A percentile compares a stretch with the other conserved stretches of the same genome.
Evolutionary conservation across 2,329 filamentous ascomycete species (phyloP).

Genomic region (Stylonectria norvegica): DNA sequence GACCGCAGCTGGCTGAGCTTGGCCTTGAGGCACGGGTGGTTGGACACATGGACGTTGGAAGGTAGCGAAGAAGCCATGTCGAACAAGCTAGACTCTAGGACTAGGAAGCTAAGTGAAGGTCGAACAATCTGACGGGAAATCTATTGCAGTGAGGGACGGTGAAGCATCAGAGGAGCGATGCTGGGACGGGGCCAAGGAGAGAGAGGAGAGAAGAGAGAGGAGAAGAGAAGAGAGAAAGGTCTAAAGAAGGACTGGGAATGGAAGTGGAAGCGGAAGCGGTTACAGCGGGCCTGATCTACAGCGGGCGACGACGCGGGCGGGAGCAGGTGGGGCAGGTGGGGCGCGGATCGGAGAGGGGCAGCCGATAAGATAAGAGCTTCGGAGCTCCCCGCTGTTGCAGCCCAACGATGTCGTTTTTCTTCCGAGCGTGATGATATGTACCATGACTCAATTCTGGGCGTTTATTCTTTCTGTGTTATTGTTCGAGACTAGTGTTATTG

Average conservation of each 20-base stretch:
- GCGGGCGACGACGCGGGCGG: slow-evolving; percentile 6
- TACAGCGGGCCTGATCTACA: slow-evolving; percentile 9
- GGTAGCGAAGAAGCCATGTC: slow-evolving; percentile 45
- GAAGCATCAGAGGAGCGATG: slow-evolving; percentile 20
- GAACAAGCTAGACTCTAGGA: neutral
- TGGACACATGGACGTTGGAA: slow-evolving; percentile 70
- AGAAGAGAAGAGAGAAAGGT: slow-evolving; percentile 5
- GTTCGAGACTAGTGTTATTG: slow-evolving; percentile 4
- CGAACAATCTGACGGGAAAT: slow-evolving; percentile 1
- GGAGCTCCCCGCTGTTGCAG: slow-evolving; percentile 28
- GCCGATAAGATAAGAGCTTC: slow-evolving; percentile 31
- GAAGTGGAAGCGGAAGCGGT: slow-evolving; percentile 4
- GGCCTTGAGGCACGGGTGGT: slow-evolving; percentile 78
- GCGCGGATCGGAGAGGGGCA: slow-evolving; percentile 17
- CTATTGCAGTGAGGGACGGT: slow-evolving; percentile 13
- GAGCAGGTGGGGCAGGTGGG: slow-evolving; percentile 14
- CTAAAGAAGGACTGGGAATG: slow-evolving; percentile 7
- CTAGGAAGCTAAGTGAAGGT: neutral
- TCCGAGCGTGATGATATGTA: too few species aligned
- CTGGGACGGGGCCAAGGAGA: slow-evolving; percentile 27
- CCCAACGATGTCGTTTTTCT: too few species aligned
- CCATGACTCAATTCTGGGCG: neutral
- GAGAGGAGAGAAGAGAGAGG: slow-evolving; percentile 11
- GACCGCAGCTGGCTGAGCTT: slow-evolving; percentile 91
- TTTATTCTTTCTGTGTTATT: slow-evolving; percentile 1